Evolutionary conservation across 352 stramenopile genomes (phyloP), one percentile per base, ranked within the genome.

Genomic region (Pythium aquatile): DNA sequence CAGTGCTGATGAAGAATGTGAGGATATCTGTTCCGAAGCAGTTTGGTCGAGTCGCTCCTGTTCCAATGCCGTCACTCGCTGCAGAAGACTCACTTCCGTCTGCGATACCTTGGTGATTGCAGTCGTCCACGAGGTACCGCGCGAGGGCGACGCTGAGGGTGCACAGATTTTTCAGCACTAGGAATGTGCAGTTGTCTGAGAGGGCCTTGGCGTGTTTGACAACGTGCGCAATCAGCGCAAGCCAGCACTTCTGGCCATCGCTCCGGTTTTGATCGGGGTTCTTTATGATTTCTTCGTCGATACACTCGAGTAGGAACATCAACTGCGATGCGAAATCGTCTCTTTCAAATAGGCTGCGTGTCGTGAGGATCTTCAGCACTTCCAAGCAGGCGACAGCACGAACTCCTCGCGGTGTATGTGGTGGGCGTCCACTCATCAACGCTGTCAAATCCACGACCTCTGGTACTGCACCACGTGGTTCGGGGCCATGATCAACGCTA

Each of bases 311-410:
- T 6, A 85, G 60, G 42, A 79, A 84, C 63, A 92, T 83, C 69
- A 83, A 76, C 46, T 85, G 67, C n/a, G 74, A 69, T 0, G 78
- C 75, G 53, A 90, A 89, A 7, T 91, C 79, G 17, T 91, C 74
- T 53, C 71, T 77, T 20, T 81, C 77, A 35, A 78, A 76, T 14
- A 94, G 44, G 29, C 74, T 70, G 56, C 72, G 72, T 4, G 51
- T 66, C 60, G 84, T 55, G 16, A 84, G 68, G 9, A 69, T 68
- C 20, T 71, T 72, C 30, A 80, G 58, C 24, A 88, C 28, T 20
- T 87, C 63, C 8, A 91, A 61, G 58, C 74, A 89, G 5, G 76
- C 72, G 40, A 70, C 61, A 20, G 53, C 58, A 4, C 75, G 55
- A 8, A 63, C 62, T 8, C 7, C 59, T 5, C 55, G 28, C 3